A percentile compares a stretch with the other conserved stretches of the same genome.
Evolutionary conservation across 768 basidiomycete genomes (phyloP).

Genomic region (Royoungia palumana): DNA sequence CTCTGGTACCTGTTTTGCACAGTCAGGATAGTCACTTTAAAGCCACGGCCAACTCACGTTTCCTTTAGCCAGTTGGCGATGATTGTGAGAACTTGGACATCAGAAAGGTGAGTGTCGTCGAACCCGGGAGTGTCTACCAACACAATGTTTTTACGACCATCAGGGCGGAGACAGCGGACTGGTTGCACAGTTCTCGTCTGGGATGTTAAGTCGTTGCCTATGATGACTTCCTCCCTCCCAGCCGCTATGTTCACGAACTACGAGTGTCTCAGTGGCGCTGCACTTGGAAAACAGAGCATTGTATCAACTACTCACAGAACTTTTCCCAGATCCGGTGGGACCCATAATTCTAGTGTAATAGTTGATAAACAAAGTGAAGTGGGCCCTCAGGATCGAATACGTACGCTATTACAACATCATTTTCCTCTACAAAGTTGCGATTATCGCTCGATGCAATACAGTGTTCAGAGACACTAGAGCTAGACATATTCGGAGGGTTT

Average conservation of each 20-base stretch:
- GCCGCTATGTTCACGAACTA: conserved; percentile 14
- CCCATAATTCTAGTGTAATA: conserved; percentile 14
- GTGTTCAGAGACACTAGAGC: no score
- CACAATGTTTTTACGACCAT: conserved; percentile 11
- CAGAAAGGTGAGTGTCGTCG: conserved; percentile 11
- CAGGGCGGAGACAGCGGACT: conserved; percentile 13
- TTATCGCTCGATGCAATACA: no score
- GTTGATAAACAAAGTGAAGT: background rate
- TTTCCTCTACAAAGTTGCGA: no score
- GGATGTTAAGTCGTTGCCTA: conserved; percentile 3
- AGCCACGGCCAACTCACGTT: conserved; percentile 4
- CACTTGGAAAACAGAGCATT: background rate
- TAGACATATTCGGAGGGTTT: no score
- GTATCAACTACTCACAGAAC: conserved; percentile 12
- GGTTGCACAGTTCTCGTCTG: conserved; percentile 5
- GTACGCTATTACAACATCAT: conserved; percentile 19
- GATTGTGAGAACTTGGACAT: conserved; percentile 7
- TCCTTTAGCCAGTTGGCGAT: conserved; percentile 15
- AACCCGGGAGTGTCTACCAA: conserved; percentile 20
- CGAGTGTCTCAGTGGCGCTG: background rate
- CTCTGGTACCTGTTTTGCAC: conserved; percentile 2
- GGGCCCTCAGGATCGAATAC: background rate
- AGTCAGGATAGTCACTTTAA: background rate
- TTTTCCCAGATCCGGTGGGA: conserved; percentile 14
- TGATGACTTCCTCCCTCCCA: background rate